These are phyloP conservation scores for Monilinia fructigena DNA, from an alignment of 2,329 filamentous ascomycete species.

Conservation along the genomic window DNA sequence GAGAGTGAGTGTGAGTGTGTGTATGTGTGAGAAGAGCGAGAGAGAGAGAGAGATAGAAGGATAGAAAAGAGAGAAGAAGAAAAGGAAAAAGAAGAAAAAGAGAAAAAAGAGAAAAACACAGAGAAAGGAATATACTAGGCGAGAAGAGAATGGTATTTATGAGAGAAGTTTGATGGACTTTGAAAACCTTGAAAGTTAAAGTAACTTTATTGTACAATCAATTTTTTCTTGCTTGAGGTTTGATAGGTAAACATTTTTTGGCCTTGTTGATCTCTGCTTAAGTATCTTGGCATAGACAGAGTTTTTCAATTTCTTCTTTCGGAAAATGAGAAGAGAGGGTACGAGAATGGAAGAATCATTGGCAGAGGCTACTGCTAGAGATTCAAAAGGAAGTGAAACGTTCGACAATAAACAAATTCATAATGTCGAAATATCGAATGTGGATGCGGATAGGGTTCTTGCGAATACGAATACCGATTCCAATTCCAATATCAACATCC, in stretches of 20 bases:
- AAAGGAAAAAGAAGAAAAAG: too few relatives aligned
- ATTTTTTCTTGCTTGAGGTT: neutral
- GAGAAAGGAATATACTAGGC: too few relatives aligned
- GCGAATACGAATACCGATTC: neutral
- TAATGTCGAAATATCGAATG: neutral
- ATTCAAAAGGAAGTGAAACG: neutral
- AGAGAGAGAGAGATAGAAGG: too few relatives aligned
- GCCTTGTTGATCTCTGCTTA: neutral
- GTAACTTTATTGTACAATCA: too few relatives aligned
- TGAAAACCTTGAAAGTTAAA: neutral
- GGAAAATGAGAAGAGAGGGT: neutral
- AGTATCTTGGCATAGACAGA: neutral
- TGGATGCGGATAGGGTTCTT: neutral
- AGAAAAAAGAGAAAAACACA: neutral
- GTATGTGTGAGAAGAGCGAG: neutral
- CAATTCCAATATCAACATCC: too few relatives aligned
- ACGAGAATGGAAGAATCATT: neutral
- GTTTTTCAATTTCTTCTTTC: neutral
- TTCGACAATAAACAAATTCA: neutral
- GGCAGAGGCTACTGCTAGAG: neutral
- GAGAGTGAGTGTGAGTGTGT: neutral
- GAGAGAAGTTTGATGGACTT: neutral
- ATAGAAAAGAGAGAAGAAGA: too few relatives aligned
- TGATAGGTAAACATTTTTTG: neutral
- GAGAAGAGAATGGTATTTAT: neutral